phyloP scores from a whole-genome alignment of 108 stramenopile species.

The Fistulifera pelliculosa region DNA sequence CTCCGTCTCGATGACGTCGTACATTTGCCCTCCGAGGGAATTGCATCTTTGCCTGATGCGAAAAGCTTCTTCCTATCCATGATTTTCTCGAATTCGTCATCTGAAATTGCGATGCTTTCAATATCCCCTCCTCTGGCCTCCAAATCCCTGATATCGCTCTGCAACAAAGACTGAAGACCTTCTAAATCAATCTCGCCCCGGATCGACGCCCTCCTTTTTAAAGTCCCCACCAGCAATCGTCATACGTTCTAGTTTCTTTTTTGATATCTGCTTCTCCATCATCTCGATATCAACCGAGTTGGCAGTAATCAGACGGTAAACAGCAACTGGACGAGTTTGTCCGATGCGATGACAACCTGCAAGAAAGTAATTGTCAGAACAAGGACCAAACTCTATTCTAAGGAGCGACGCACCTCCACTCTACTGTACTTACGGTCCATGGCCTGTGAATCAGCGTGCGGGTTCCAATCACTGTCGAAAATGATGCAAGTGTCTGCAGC shows the following conservation, averaged over 20 bases:
- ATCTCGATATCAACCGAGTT: constrained; percentile 97
- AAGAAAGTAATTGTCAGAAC: not conserved
- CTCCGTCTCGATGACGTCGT: constrained; percentile 72
- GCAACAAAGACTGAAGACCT: constrained; percentile 58
- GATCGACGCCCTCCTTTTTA: constrained; percentile 80
- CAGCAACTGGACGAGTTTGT: constrained; percentile 86
- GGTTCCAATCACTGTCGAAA: constrained; percentile 99
- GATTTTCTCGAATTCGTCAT: constrained; percentile 82
- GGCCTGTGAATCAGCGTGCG: constrained; percentile 76
- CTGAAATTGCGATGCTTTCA: constrained; percentile 69
- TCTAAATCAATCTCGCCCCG: constrained; percentile 70
- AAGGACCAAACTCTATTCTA: not conserved
- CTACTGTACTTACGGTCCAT: constrained; percentile 73
- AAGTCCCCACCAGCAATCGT: constrained; percentile 95
- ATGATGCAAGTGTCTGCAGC: constrained; percentile 97
- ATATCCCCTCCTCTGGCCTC: constrained; percentile 55
- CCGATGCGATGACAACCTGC: constrained; percentile 72
- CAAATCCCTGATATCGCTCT: constrained; percentile 87
- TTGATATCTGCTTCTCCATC: constrained; percentile 95
- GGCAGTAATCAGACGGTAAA: constrained; percentile 91
- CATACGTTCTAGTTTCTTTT: constrained; percentile 95
- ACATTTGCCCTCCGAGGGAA: constrained; percentile 85
- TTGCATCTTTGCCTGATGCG: constrained; percentile 45
- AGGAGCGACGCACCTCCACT: not conserved
- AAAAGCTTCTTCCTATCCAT: constrained; percentile 83